Base-by-base conservation (phyloP, 805 yeast genomes). In the Starmerella ratchasimensis region DNA sequence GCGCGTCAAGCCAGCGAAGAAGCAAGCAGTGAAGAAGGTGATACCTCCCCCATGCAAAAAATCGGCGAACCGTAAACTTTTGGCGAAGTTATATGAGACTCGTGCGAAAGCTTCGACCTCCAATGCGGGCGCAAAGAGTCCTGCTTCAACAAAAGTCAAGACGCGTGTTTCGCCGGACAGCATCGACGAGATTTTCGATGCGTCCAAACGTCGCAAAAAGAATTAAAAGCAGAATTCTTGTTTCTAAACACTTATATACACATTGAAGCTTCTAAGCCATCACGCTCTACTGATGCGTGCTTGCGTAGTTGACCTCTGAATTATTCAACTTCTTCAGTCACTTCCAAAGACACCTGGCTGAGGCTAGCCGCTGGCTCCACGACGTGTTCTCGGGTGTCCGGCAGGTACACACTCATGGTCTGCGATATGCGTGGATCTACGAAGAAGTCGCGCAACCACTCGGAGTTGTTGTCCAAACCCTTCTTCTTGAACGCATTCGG, bases 391-490 rank as follows among this genome's bases (percentile, higher is more conserved):
- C 35, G 27, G 21, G 15, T 14, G 14, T 10, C 35, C 15, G 7
- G 6, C 3, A 21, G 32, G 28, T 39, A 62, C 3, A 61, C 58
- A 18, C 37, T 21, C 37, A 82, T 54, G 38, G 71, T 58, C 18
- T 59, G 54, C 9, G 68, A 57, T 14, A 88, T 72, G 42, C 94
- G 63, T 7, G 71, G 72, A 53, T 88, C 97, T 21, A 71, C 71
- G 6, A 54, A 63, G 33, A 86, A 61, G 20, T 78, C 86, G 52
- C 74, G 74, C 38, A 77, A 74, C 98, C 98, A 88, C 55, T 88
- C 96, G 46, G 93, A 78, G 28, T 71, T 62, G 46, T 73, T 77
- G 36, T 72, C 79, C 33, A 58, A 55, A n/a, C 94, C 94, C 41
- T 67, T 68, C 47, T 73, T 67, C 24, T 81, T 79, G 94, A 96